Conservation (phyloP, 139 green algal species). For the Mesostigma viride region DNA sequence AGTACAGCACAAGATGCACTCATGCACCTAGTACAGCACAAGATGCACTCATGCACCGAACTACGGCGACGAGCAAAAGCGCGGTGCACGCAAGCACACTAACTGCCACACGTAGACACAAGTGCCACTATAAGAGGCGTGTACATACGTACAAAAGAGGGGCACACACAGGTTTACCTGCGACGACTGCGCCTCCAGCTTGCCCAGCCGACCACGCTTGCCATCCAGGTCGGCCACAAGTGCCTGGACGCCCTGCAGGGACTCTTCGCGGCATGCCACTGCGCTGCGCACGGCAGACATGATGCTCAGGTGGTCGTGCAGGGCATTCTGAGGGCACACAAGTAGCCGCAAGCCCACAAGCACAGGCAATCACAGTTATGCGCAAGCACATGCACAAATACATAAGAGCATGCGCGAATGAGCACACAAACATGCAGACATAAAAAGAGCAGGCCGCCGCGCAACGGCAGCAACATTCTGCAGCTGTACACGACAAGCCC, state of each 20-base stretch:
- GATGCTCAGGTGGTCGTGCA: slow-evolving; percentile 56
- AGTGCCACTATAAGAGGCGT: background rate
- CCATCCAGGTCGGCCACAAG: slow-evolving; percentile 41
- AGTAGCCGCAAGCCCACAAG: no score
- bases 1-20: no score
- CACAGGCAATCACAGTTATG: no score
- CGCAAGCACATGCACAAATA: no score
- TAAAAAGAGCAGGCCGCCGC: no score
- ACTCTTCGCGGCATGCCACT: slow-evolving; percentile 45
- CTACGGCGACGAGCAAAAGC: background rate
- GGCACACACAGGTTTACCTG: background rate
- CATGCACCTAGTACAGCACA: no score
- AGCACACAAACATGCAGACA: no score
- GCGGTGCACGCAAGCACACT: background rate
- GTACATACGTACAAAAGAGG: background rate
- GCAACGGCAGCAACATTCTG: no score
- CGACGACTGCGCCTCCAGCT: slow-evolving; percentile 29
- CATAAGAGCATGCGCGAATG: no score
- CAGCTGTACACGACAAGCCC: no score
- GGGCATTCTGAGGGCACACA: slow-evolving; percentile 36
- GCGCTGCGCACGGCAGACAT: slow-evolving; percentile 34
- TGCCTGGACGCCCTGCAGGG: slow-evolving; percentile 51
- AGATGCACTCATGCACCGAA: background rate
- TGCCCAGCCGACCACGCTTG: slow-evolving; percentile 21
- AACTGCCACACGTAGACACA: background rate